Evolutionary conservation across 108 stramenopile species (phyloP).

Genomic region (Nitzschia inconspicua): DNA sequence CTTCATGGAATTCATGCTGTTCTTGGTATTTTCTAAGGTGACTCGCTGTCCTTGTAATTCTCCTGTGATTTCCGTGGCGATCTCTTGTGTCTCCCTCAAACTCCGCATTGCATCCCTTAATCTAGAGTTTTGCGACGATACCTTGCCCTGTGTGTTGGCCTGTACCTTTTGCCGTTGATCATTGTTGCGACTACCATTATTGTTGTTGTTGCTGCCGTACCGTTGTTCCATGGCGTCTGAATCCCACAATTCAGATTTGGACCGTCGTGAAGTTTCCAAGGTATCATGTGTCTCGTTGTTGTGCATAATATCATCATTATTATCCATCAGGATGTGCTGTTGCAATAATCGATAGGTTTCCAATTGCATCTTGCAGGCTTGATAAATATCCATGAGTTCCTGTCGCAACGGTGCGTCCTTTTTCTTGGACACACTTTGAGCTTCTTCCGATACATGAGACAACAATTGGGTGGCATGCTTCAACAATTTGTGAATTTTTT

Average conservation of each 20-base stretch:
- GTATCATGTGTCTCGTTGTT: neutral
- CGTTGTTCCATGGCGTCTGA: neutral
- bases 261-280: neutral
- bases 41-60: constrained; percentile 26
- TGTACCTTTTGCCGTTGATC: neutral
- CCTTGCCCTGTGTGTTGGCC: constrained; percentile 5
- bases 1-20: constrained; percentile 7
- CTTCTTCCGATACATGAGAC: neutral
- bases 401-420: constrained; percentile 13
- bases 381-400: constrained; percentile 25
- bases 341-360: constrained; percentile 14
- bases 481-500: neutral
- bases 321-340: too few relatives aligned
- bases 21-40: constrained; percentile 14
- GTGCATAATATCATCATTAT: constrained; percentile 8
- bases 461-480: too few relatives aligned
- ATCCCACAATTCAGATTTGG: neutral
- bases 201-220: neutral
- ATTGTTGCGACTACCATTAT: neutral
- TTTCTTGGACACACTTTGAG: neutral
- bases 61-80: constrained; percentile 16
- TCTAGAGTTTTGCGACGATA: constrained; percentile 10
- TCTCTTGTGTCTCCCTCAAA: constrained; percentile 15
- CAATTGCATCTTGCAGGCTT: constrained; percentile 27
- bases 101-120: constrained; percentile 18